Percentiles rank a stretch among this genome's conserved stretches.
Conservation (phyloP, 805 yeast species). For the Ogataea naganishii region DNA sequence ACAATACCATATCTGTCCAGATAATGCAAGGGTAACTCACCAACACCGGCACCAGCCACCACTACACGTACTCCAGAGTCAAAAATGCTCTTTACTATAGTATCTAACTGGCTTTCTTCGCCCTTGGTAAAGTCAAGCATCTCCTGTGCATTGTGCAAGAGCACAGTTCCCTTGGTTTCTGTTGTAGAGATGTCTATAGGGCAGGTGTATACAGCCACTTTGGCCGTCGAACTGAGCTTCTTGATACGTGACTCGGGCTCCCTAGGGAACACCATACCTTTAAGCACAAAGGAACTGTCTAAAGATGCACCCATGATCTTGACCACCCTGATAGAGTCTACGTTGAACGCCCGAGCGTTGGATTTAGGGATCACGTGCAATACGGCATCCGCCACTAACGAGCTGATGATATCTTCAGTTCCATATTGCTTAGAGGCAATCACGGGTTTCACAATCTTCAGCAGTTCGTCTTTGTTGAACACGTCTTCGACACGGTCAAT, state of each 20-base stretch:
- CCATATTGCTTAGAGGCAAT: slow-evolving; percentile 93
- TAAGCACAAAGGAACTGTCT: slow-evolving; percentile 65
- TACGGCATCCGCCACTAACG: slow-evolving; percentile 79
- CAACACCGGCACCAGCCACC: slow-evolving; percentile 89
- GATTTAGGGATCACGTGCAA: slow-evolving; percentile 65
- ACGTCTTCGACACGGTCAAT: slow-evolving; percentile 57
- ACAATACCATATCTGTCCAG: slow-evolving; percentile 79
- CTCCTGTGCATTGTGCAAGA: slow-evolving; percentile 92
- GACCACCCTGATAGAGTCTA: slow-evolving; percentile 90
- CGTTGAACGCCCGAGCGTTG: slow-evolving; percentile 64
- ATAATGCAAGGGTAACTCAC: slow-evolving; percentile 90
- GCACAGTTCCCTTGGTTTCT: slow-evolving; percentile 97
- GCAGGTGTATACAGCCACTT: slow-evolving; percentile 88
- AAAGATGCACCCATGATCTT: slow-evolving; percentile 92
- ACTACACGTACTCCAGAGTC: slow-evolving; percentile 84
- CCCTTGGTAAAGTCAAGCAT: slow-evolving; percentile 95
- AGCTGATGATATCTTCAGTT: slow-evolving; percentile 66
- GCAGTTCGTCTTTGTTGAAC: slow-evolving; percentile 42
- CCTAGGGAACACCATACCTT: slow-evolving; percentile 97
- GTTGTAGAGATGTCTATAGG: slow-evolving; percentile 93
- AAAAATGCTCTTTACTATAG: slow-evolving; percentile 69
- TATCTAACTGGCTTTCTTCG: slow-evolving; percentile 89
- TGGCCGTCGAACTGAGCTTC: slow-evolving; percentile 50
- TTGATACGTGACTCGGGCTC: slow-evolving; percentile 93
- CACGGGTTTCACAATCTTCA: slow-evolving; percentile 76